Evolutionary conservation across 2,329 filamentous ascomycete species (phyloP).

Genomic region (Dactylella cylindrospora): DNA sequence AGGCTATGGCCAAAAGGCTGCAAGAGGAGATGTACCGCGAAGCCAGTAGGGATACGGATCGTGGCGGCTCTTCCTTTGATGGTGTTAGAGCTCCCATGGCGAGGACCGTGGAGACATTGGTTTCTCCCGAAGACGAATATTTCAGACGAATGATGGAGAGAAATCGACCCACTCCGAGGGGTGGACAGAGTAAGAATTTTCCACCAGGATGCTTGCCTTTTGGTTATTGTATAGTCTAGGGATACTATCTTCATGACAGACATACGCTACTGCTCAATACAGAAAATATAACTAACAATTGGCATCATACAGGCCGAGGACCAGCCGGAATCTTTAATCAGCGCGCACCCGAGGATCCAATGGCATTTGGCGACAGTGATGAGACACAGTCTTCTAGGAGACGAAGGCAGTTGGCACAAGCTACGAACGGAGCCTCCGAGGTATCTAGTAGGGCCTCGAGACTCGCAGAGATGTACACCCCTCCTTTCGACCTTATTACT

Average conservation of each 20-base stretch:
- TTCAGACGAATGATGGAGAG: conserved; percentile 36
- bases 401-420: conserved; percentile 60
- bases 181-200: conserved; percentile 13
- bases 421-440: conserved; percentile 67
- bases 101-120: conserved; percentile 84
- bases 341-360: conserved; percentile 52
- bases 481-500: conserved; percentile 86
- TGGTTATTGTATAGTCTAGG: too few species aligned
- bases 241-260: too few species aligned
- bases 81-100: conserved; percentile 86
- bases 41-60: conserved; percentile 48
- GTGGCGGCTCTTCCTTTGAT: conserved; percentile 55
- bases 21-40: conserved; percentile 86
- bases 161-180: not conserved
- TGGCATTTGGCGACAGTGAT: conserved; percentile 60
- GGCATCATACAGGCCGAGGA: conserved; percentile 11
- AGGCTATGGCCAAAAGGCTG: conserved; percentile 83
- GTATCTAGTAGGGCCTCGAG: conserved; percentile 70
- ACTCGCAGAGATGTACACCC: conserved; percentile 87
- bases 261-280: too few species aligned
- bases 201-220: too few species aligned
- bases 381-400: conserved; percentile 51
- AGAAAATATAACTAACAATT: not conserved
- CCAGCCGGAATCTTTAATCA: conserved; percentile 69
- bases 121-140: conserved; percentile 65